Evolutionary conservation across 108 stramenopile genomes (phyloP), one percentile per base, ranked within the genome.

Genomic region (Skeletonema grethae): DNA sequence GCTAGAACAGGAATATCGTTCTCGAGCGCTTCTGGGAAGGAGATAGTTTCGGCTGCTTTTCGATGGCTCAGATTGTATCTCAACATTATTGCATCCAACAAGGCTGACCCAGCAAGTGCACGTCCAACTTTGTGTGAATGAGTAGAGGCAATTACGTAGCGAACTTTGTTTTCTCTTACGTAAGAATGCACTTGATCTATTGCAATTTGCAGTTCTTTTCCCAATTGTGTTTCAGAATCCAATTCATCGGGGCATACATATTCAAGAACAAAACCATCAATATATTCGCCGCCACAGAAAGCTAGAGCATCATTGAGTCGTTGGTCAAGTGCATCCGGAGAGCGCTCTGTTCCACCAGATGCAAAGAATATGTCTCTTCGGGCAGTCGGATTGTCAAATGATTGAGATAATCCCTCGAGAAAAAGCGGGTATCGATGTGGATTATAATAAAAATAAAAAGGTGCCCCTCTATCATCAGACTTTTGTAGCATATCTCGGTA

Each of bases 391-490:
- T 29, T 46, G 0, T 45, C 34, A 41, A 60, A 68, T 13, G 61
- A 12, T 48, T 73, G 48, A n/a, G 58, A 34, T 1, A 78, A 55
- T 0, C 77, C 77, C 12, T 35, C 12, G 57, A 80, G 45, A 66
- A 80, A 80, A 9, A 69, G 60, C 28, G 79, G 79, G 58, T 80
- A 80, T 38, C 79, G 61, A 63, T 80, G 73, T 16, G 79, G 79
- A 41, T 80, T 80, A 69, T 80, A 80, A 36, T 80, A 80, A 53
- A 80, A 80, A 11, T 61, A 80, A 69, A 80, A 80, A 16, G 79
- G 79, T 18, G 76, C 72, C 29, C 59, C 29, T 34, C 34, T 9
- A 36, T 58, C 32, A 30, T 63, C 63, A 41, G 65, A 3, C 2
- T 15, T n/a, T 53, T 53, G 46, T 53, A 66, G 38, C 16, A 46